These are phyloP conservation scores for Leccinum variicolor DNA, from an alignment of 768 basidiomycete species.

Conservation along the genomic window DNA sequence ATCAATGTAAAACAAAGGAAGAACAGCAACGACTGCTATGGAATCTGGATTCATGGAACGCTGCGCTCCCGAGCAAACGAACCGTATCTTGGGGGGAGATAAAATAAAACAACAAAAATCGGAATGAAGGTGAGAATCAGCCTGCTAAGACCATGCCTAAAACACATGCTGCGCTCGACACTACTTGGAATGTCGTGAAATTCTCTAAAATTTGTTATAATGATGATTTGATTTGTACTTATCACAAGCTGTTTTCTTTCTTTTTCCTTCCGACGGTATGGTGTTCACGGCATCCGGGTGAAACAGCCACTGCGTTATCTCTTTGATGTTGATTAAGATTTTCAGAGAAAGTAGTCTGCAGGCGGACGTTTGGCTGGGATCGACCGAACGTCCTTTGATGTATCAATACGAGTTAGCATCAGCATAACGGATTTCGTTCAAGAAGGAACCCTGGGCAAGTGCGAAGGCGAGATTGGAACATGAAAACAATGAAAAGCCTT, in stretches of 20 bases:
- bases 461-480: not conserved
- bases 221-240: not conserved
- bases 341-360: conserved; percentile 80
- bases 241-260: not conserved
- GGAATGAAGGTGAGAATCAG: conserved; percentile 18
- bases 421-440: not conserved
- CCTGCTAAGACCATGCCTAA: conserved; percentile 23
- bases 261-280: not conserved
- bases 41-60: not conserved
- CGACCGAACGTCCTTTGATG: conserved; percentile 67
- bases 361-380: conserved; percentile 83
- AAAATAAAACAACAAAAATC: not conserved
- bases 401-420: not conserved
- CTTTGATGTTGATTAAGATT: conserved; percentile 11
- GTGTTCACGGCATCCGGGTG: conserved; percentile 16
- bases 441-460: not conserved
- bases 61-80: not conserved
- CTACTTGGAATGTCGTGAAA: conserved; percentile 6
- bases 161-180: conserved; percentile 22
- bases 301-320: not conserved
- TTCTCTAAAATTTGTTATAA: not conserved
- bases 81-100: not conserved
- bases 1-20: not conserved
- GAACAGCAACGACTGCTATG: not conserved
- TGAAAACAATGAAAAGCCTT: not conserved